Percentiles rank a stretch among this genome's conserved stretches.
These are phyloP conservation scores for Hymenoscyphus fructigenus DNA, from an alignment of 2,329 filamentous ascomycete species.

Conservation along the genomic window DNA sequence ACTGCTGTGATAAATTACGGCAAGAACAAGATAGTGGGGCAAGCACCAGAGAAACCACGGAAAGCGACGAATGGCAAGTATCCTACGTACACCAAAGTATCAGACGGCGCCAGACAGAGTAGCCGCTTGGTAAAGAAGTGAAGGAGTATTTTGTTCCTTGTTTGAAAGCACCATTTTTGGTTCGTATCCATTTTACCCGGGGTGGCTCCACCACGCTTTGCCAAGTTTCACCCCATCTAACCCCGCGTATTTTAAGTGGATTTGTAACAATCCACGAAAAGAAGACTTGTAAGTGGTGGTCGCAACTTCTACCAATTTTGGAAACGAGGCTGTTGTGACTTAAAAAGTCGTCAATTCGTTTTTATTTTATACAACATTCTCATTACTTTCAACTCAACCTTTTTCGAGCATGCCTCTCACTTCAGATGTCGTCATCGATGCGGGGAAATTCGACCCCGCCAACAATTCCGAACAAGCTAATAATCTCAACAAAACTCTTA, in stretches of 20 bases:
- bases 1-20: conserved; percentile 24
- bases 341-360: neutral
- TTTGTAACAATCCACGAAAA: neutral
- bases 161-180: neutral
- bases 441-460: conserved; percentile 44
- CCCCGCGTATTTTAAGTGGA: neutral
- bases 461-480: conserved; percentile 42
- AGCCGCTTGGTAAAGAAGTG: conserved; percentile 25
- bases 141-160: neutral
- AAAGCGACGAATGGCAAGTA: conserved; percentile 25
- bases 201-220: neutral
- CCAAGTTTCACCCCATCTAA: neutral
- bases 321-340: neutral
- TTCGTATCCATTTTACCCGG: neutral
- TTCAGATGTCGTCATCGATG: conserved; percentile 43
- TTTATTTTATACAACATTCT: neutral
- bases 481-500: conserved; percentile 43
- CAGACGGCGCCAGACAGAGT: conserved; percentile 19
- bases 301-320: neutral
- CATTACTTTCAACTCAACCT: neutral
- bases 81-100: conserved; percentile 15
- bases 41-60: conserved; percentile 17
- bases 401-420: conserved; percentile 36
- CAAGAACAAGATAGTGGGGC: conserved; percentile 21
- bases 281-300: neutral